phyloP scores from a whole-genome alignment of 805 yeast genomes.

The Naumovozyma castellii region DNA sequence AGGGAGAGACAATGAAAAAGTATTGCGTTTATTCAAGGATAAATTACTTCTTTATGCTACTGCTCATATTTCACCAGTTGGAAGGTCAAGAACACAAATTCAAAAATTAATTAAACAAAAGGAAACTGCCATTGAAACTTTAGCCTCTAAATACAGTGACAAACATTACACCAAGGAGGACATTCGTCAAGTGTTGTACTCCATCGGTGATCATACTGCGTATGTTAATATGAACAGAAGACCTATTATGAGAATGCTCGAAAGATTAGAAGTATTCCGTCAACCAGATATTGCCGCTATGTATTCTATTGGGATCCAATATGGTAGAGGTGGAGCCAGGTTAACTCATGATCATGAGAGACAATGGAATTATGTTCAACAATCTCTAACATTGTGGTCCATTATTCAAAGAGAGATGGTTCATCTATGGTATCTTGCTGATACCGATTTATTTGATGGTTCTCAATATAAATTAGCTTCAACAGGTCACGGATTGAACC shows the following conservation, averaged over 20 bases:
- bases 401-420: slow-evolving; percentile 71
- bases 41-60: slow-evolving; percentile 54
- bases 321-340: slow-evolving; percentile 61
- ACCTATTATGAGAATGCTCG: slow-evolving; percentile 57
- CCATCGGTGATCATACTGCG: slow-evolving; percentile 71
- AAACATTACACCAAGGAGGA: slow-evolving; percentile 46
- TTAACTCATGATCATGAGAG: slow-evolving; percentile 63
- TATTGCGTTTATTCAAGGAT: slow-evolving; percentile 44
- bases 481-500: slow-evolving; percentile 75
- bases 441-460: slow-evolving; percentile 55
- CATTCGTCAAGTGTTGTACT: slow-evolving; percentile 61
- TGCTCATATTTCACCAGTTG: slow-evolving; percentile 52
- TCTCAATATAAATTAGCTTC: slow-evolving; percentile 48
- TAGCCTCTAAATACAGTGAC: slow-evolving; percentile 41
- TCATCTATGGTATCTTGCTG: slow-evolving; percentile 68
- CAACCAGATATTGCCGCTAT: slow-evolving; percentile 33
- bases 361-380: slow-evolving; percentile 67
- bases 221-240: slow-evolving; percentile 58
- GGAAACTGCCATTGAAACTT: slow-evolving; percentile 56
- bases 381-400: slow-evolving; percentile 68
- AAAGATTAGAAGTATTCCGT: slow-evolving; percentile 40
- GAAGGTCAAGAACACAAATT: slow-evolving; percentile 44
- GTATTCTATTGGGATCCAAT: slow-evolving; percentile 51
- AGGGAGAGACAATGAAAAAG: slow-evolving; percentile 30
- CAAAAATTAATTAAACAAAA: slow-evolving; percentile 53